phyloP scores from a whole-genome alignment of 1,284 basidiomycete genomes.

The Trichosporon sp. region DNA sequence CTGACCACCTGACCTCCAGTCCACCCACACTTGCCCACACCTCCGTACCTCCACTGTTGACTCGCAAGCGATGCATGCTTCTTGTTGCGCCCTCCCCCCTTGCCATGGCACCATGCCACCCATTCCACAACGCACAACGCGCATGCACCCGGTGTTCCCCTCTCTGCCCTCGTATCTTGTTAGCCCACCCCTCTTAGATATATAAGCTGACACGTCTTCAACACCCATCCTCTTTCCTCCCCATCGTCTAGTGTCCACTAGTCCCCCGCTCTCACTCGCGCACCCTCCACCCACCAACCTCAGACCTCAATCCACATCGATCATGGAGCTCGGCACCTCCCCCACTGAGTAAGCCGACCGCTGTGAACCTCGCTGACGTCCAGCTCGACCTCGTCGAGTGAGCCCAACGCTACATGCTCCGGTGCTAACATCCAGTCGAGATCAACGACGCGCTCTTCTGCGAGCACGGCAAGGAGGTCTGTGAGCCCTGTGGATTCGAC shows the following conservation, averaged over 20 bases:
- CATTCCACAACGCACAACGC: background rate
- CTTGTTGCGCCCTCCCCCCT: slow-evolving; percentile 19
- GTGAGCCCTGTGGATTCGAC: slow-evolving; percentile 40
- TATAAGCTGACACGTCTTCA: background rate
- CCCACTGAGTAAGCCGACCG: slow-evolving; percentile 50
- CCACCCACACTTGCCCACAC: background rate
- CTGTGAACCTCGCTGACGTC: slow-evolving; percentile 21
- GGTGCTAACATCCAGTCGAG: slow-evolving; percentile 47
- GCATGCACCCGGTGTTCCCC: background rate
- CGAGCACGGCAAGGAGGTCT: slow-evolving; percentile 57
- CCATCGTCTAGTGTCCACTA: slow-evolving; percentile 15
- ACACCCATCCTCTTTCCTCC: background rate
- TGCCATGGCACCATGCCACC: background rate
- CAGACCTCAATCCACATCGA: slow-evolving; percentile 1
- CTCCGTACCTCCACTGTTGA: no score
- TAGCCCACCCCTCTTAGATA: slow-evolving; percentile 13
- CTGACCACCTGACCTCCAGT: slow-evolving; percentile 6
- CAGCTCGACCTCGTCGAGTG: slow-evolving; percentile 37
- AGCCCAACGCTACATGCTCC: background rate
- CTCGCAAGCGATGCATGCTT: slow-evolving; percentile 1
- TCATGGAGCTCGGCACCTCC: slow-evolving; percentile 46
- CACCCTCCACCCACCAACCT: slow-evolving; percentile 1
- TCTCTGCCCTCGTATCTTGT: background rate
- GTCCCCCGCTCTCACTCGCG: background rate
- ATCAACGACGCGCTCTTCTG: slow-evolving; percentile 58